Percentiles rank a stretch among this genome's conserved stretches.
phyloP scores from a whole-genome alignment of 257 asterid genomes.

The Solanum pimpinellifolium region DNA sequence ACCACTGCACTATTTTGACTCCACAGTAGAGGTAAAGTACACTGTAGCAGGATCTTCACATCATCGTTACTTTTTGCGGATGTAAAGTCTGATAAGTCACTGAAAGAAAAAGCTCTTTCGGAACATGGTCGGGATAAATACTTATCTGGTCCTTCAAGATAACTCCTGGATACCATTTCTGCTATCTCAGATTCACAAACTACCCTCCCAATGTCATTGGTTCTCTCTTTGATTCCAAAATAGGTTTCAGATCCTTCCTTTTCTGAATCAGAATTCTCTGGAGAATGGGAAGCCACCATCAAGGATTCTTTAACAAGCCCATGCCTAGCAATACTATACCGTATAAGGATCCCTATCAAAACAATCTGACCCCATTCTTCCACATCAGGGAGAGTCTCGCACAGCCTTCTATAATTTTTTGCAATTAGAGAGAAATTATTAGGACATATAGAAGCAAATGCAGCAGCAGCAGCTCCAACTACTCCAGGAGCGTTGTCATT shows the following conservation, averaged over 20 bases:
- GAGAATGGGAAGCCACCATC: conserved; percentile 36
- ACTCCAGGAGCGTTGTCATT: conserved; percentile 90
- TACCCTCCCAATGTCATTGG: conserved; percentile 16
- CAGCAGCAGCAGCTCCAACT: conserved; percentile 96
- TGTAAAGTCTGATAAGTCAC: conserved; percentile 38
- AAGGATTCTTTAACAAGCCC: conserved; percentile 89
- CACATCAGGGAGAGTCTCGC: conserved; percentile 93
- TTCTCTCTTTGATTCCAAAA: conserved; percentile 18
- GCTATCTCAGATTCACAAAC: conserved; percentile 41
- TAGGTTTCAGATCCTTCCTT: conserved; percentile 33
- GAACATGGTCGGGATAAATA: conserved; percentile 51
- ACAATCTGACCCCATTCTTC: conserved; percentile 98
- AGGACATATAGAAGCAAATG: conserved; percentile 89
- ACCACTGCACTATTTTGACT: conserved; percentile 93
- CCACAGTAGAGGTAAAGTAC: conserved; percentile 83
- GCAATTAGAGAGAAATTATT: conserved; percentile 68
- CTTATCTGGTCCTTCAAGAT: conserved; percentile 93
- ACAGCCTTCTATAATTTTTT: conserved; percentile 67
- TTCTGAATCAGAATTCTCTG: conserved; percentile 18
- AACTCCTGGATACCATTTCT: conserved; percentile 62
- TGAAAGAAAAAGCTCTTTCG: conserved; percentile 29
- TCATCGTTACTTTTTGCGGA: conserved; percentile 77
- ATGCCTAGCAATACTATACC: conserved; percentile 84
- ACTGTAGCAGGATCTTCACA: conserved; percentile 69
- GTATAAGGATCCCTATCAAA: conserved; percentile 68